Evolutionary conservation across 202 grass and related monocot species (phyloP).

Genomic region (Setaria italica): DNA sequence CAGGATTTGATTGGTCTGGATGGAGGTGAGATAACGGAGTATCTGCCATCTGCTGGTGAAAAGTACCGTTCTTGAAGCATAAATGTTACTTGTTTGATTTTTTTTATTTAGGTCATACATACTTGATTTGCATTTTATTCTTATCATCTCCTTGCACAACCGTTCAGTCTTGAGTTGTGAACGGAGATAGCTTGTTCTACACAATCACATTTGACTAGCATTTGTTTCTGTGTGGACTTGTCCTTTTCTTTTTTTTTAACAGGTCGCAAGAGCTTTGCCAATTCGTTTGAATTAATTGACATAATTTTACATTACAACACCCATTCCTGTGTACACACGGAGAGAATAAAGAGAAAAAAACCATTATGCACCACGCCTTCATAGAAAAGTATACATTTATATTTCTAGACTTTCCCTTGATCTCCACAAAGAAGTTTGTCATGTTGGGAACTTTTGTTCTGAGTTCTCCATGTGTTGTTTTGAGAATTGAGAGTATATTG

Average conservation of each 20-base stretch:
- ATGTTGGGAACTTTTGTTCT: not conserved
- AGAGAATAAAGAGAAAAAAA: not conserved
- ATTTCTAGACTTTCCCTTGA: not conserved
- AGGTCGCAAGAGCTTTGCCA: not conserved
- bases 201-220: not conserved
- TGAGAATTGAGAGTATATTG: conserved; percentile 2
- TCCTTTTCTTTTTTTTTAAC: not conserved
- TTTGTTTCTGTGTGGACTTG: conserved; percentile 11
- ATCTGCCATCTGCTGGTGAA: conserved; percentile 84
- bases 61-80: conserved; percentile 64
- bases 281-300: not conserved
- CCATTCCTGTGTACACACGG: not conserved
- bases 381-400: not conserved
- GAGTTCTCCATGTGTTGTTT: conserved; percentile 20
- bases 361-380: not conserved
- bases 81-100: conserved; percentile 37
- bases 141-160: conserved; percentile 34
- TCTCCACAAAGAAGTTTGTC: conserved; percentile 5
- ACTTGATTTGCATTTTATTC: conserved; percentile 28
- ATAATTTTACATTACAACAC: not conserved
- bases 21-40: conserved; percentile 67
- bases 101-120: conserved; percentile 41
- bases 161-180: conserved; percentile 26
- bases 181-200: conserved; percentile 7
- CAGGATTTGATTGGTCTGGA: conserved; percentile 92